These are phyloP conservation scores for Leccinum broughii DNA, from an alignment of 768 basidiomycete genomes.

Conservation along the genomic window DNA sequence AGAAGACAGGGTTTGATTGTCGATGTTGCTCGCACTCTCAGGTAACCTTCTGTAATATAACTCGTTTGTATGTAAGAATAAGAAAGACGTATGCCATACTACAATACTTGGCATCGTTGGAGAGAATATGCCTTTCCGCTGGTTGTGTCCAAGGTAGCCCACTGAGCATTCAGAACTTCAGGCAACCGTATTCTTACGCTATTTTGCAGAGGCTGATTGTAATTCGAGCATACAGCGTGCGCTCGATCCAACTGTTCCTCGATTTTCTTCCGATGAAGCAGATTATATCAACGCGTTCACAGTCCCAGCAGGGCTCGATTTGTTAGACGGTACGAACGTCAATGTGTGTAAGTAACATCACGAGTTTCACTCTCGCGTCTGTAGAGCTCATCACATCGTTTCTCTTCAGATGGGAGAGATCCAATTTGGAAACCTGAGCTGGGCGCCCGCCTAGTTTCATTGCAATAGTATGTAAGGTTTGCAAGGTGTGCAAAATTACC, in stretches of 20 bases:
- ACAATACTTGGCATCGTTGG: not conserved
- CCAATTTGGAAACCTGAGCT: constrained; percentile 50
- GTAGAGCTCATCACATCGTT: not conserved
- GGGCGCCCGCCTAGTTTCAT: constrained; percentile 30
- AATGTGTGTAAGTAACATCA: constrained; percentile 47
- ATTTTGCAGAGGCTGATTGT: not conserved
- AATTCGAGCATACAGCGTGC: not conserved
- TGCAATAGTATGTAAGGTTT: not conserved
- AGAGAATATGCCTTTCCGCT: not conserved
- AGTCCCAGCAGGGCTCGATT: constrained; percentile 52
- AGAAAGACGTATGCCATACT: not conserved
- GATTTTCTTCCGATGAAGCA: not conserved
- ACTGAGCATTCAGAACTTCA: no score
- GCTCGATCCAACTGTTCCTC: not conserved
- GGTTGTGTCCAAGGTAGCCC: not conserved
- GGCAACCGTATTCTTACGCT: not conserved
- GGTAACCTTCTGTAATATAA: not conserved
- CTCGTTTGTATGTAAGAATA: not conserved
- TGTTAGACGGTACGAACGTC: constrained; percentile 52
- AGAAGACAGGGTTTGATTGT: not conserved
- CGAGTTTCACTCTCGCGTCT: not conserved
- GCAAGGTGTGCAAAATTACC: not conserved
- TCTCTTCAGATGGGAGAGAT: constrained; percentile 50
- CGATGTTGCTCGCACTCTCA: no score
- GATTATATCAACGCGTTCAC: constrained; percentile 42